Evolutionary conservation across 1,284 basidiomycete genomes (phyloP), one percentile per base, ranked within the genome.

Genomic region (Tilletiaria anomala): DNA sequence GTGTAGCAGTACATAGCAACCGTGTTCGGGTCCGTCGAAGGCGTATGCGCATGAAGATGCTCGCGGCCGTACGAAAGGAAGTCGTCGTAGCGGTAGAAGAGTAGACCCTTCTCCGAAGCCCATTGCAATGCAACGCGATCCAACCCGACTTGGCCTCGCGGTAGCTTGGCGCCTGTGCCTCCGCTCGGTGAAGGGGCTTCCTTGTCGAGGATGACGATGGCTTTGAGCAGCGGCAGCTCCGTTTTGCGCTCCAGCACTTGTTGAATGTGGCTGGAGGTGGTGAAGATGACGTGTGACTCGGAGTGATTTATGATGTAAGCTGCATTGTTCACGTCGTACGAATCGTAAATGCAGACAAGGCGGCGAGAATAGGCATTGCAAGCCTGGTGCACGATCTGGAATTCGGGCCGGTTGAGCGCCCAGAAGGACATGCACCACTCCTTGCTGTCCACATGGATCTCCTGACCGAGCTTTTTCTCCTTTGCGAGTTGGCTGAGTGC

Each of bases 1-100:
- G 84, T 88, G 65, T 88, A 88, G 58, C 85, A 89, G 39, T 88
- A 78, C n/a, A 79, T 78, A 18, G 77, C 78, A 38, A 87, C 62
- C 34, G 76, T 71, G 37, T 82, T 75, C 4, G 74, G 69, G 22
- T 70, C 72, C 3, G 40, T 48, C 32, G 77, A 73, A 11, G 72
- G 73, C 16, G 78, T 73, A 37, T 78, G 76, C 18, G 79, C 76
- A 14, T 73, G 69, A n/a, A 75, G 79, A 74, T 24, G 48, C 40
- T 36, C 43, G 23, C 50, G 44, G 26, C 61, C 61, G 11, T 50
- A 38, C 11, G 40, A 63, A 51, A 59, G 56, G 26, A 56, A 47
- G 33, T 57, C 56, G 36, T 51, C 40, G 51, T 54, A 63, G 41
- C 44, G 42, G 43, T 47, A 50, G 37, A 59, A 41, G 16, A 52